phyloP scores from a whole-genome alignment of 148 eudicot species.

The Oxyria digyna region DNA sequence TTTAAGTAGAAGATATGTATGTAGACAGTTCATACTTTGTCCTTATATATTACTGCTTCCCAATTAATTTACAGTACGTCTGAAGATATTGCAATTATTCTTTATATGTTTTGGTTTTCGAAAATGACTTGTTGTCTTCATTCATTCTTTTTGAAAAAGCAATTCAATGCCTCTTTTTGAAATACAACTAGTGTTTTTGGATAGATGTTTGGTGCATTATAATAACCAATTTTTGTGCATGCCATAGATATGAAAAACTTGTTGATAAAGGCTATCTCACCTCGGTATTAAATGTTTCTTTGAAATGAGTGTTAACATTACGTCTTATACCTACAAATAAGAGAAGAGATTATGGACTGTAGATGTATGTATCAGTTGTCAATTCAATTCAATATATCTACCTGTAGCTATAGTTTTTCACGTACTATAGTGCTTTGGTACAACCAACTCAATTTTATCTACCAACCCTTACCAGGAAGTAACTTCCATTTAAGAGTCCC shows the following conservation, averaged over 20 bases:
- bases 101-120: neutral
- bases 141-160: neutral
- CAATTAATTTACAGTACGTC: neutral
- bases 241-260: neutral
- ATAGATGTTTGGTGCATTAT: neutral
- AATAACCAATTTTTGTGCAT: neutral
- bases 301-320: too few species aligned
- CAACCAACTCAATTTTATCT: too few species aligned
- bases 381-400: neutral
- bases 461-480: too few species aligned
- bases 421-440: too few species aligned
- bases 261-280: too few species aligned
- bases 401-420: neutral
- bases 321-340: too few species aligned
- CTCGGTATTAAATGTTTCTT: too few species aligned
- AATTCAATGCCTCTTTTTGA: neutral
- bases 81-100: neutral
- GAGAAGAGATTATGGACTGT: neutral
- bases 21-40: conserved; percentile 1
- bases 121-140: neutral
- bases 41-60: neutral
- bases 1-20: conserved; percentile 1
- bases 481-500: too few species aligned
- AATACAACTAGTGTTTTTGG: neutral
- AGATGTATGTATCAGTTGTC: neutral